A percentile compares a stretch with the other conserved stretches of the same genome.
Conservation (phyloP, 108 stramenopile genomes). For the Cyclotella choctawhatcheeana region DNA sequence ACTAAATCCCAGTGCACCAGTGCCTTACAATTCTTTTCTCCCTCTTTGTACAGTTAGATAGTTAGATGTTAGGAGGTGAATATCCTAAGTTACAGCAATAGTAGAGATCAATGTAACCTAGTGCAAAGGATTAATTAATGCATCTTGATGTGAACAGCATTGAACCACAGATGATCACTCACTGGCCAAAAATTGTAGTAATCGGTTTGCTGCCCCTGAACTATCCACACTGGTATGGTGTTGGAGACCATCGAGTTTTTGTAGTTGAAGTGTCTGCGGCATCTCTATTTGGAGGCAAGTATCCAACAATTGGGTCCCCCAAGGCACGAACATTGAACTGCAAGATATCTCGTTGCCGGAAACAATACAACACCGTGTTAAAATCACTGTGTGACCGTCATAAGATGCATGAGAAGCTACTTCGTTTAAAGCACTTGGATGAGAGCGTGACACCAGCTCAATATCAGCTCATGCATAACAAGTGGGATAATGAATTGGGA, state of each 20-base stretch:
- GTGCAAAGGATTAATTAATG: no score
- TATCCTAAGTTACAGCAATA: no score
- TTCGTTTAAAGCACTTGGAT: neutral
- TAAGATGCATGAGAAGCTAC: neutral
- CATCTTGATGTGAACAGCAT: no score
- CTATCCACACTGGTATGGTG: constrained; percentile 1
- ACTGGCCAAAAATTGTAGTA: no score
- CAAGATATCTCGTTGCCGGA: neutral
- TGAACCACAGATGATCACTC: no score
- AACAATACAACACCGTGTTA: neutral
- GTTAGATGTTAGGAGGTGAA: no score
- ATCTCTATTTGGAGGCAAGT: constrained; percentile 9
- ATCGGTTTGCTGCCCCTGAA: no score
- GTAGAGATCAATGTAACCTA: no score
- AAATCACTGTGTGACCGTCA: neutral
- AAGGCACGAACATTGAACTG: neutral
- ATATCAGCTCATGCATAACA: constrained; percentile 11
- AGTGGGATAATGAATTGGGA: constrained; percentile 8
- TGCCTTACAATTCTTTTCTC: no score
- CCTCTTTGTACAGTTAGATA: no score
- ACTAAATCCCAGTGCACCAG: no score
- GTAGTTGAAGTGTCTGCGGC: constrained; percentile 9
- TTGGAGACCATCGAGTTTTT: constrained; percentile 32
- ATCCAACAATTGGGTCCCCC: neutral
- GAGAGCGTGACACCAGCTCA: neutral